A percentile compares a stretch with the other conserved stretches of the same genome.
Evolutionary conservation across 805 yeast genomes (phyloP).

Genomic region (Metschnikowia kofuensis): DNA sequence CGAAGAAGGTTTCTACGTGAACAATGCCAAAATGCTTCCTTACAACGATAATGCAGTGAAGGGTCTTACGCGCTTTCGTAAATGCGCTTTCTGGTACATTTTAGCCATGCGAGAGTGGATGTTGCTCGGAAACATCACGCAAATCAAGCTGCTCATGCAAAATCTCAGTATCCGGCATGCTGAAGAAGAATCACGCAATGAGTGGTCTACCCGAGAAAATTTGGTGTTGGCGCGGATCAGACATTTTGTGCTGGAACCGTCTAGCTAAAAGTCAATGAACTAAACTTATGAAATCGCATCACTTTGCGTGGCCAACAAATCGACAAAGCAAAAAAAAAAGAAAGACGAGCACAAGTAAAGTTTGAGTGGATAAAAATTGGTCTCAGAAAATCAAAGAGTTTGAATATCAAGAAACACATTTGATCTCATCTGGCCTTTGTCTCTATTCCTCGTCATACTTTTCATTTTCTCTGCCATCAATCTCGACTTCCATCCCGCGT

Average conservation of each 20-base stretch:
- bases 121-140: constrained; percentile 24
- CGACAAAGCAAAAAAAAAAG: too few species aligned
- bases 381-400: too few species aligned
- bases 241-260: background rate
- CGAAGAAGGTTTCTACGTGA: constrained; percentile 33
- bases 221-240: constrained; percentile 21
- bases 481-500: too few species aligned
- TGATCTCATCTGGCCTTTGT: too few species aligned
- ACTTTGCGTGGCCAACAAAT: too few species aligned
- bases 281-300: too few species aligned
- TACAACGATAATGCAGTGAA: constrained; percentile 39
- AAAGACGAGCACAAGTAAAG: too few species aligned
- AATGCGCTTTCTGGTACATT: constrained; percentile 73
- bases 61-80: constrained; percentile 62
- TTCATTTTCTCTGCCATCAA: too few species aligned
- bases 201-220: constrained; percentile 36
- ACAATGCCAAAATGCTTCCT: constrained; percentile 33
- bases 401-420: too few species aligned
- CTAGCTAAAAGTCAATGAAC: background rate
- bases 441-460: too few species aligned
- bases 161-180: constrained; percentile 27
- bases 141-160: constrained; percentile 24
- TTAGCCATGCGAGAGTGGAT: constrained; percentile 73
- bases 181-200: background rate
- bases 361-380: too few species aligned